Conservation (phyloP, 345 rosid species). For the Hibiscus trionum region DNA sequence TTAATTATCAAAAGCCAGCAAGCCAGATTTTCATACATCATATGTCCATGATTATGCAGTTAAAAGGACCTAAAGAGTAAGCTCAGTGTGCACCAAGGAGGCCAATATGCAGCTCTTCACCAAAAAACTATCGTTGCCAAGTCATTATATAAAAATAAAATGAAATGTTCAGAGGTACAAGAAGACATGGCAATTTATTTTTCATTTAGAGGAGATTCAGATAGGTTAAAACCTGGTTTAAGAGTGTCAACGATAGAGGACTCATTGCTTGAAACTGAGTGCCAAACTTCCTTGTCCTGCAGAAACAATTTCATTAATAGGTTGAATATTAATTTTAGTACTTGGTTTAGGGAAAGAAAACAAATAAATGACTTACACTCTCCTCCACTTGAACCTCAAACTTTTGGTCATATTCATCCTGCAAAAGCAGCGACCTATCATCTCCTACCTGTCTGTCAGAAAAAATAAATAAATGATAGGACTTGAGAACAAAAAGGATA, state of each 20-base stretch:
- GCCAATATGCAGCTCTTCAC: neutral
- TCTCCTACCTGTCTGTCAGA: conserved; percentile 51
- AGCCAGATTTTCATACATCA: neutral
- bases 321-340: conserved; percentile 5
- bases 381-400: conserved; percentile 26
- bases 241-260: conserved; percentile 15
- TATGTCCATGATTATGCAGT: neutral
- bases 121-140: neutral
- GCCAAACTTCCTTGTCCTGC: conserved; percentile 48
- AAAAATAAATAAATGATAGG: conserved; percentile 23
- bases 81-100: neutral
- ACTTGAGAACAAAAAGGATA: conserved; percentile 9
- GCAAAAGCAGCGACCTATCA: conserved; percentile 14
- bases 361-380: conserved; percentile 31
- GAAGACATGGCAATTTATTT: neutral
- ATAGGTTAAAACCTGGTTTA: neutral
- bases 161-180: neutral
- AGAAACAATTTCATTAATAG: conserved; percentile 16
- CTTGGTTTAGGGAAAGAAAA: conserved; percentile 9
- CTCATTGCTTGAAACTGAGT: conserved; percentile 44
- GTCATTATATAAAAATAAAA: neutral
- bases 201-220: neutral
- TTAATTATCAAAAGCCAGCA: neutral
- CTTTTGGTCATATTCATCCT: conserved; percentile 20
- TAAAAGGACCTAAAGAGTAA: neutral